Percentiles rank a stretch among this genome's conserved stretches.
Evolutionary conservation across 306 rosid genomes (phyloP).

Genomic region (Pueraria montana): DNA sequence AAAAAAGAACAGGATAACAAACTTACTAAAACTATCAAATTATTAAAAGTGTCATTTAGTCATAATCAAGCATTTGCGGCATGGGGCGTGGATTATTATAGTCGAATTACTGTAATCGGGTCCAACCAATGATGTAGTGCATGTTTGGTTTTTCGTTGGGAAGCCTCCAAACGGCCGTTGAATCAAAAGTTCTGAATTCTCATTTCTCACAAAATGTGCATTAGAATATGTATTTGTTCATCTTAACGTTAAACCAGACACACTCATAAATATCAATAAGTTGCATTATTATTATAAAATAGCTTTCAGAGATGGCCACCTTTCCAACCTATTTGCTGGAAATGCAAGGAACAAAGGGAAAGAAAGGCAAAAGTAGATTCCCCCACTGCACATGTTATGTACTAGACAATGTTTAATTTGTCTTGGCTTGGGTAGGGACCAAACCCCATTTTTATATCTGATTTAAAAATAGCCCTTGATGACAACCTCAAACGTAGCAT

Average conservation of each 20-base stretch:
- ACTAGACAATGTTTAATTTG: constrained; percentile 68
- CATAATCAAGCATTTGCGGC: constrained; percentile 50
- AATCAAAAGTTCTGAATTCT: too few relatives aligned
- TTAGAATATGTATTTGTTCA: too few relatives aligned
- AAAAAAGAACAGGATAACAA: neutral
- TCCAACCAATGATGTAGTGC: constrained; percentile 64
- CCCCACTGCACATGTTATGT: constrained; percentile 66
- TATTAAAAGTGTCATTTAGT: constrained; percentile 53
- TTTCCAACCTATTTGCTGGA: constrained; percentile 80
- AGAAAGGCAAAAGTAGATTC: constrained; percentile 74
- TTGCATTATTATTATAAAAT: constrained; percentile 50
- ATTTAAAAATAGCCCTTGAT: constrained; percentile 41
- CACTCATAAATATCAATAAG: constrained; percentile 50
- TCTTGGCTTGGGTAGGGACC: constrained; percentile 63
- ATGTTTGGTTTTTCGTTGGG: too few relatives aligned
- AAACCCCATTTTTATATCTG: constrained; percentile 44
- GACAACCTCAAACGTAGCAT: constrained; percentile 57
- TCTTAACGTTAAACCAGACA: too few relatives aligned
- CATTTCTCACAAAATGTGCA: too few relatives aligned
- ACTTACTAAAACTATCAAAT: constrained; percentile 48
- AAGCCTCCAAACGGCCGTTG: too few relatives aligned
- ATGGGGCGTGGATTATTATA: constrained; percentile 55
- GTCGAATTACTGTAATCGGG: constrained; percentile 58
- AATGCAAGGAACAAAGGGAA: constrained; percentile 70
- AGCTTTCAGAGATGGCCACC: constrained; percentile 58